Base-by-base conservation (phyloP, 495 filamentous ascomycete genomes). In the Antarctomyces pellizariae region DNA sequence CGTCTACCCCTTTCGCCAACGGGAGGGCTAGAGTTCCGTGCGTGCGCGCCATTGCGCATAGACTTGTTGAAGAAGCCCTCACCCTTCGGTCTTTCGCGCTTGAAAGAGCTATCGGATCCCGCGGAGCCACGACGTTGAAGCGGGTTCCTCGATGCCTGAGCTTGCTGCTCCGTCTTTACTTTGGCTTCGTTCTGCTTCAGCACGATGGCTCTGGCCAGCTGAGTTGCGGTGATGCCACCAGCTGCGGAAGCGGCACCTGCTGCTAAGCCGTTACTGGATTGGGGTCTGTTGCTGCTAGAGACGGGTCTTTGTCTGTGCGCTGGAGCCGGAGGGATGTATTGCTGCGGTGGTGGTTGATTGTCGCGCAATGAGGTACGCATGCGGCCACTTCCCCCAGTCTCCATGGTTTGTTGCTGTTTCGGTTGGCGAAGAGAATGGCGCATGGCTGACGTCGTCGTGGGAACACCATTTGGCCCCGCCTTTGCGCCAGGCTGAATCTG, bases 401-500 rank as follows among this genome's bases (percentile, higher is more conserved):
- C 39, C 38, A 51, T 37, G 6, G 50, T 46, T 28, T 47, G 52
- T 16, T 44, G 47, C 18, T 18, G 38, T 36, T 10, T 39, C 41
- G 2, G 24, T n/a, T 13, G 34, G 10, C 55, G 45, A 34, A 57
- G 47, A 11, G 60, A 56, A 18, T 29, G 36, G 16, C 49, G 49
- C 37, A 57, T 47, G 7, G 39, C 36, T 15, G 45, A 17, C 6
- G 48, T 38, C 26, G 37, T 29, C 17, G 31, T 13, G 7, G 20
- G 7, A 17, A 32, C 27, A 14, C 33, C 26, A 29, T 40, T 32
- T 2, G 31, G 43, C 7, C 34, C 42, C 18, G 35, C 29, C 38
- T 33, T 56, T 25, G 53, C 42, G 18, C 55, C 50, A 42, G 56
- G 44, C 25, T 51, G 36, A 29, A 52, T 52, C 44, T 45, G 45